Evolutionary conservation across 2,329 filamentous ascomycete species (phyloP).

Genomic region (Sporothrix variecibatus): DNA sequence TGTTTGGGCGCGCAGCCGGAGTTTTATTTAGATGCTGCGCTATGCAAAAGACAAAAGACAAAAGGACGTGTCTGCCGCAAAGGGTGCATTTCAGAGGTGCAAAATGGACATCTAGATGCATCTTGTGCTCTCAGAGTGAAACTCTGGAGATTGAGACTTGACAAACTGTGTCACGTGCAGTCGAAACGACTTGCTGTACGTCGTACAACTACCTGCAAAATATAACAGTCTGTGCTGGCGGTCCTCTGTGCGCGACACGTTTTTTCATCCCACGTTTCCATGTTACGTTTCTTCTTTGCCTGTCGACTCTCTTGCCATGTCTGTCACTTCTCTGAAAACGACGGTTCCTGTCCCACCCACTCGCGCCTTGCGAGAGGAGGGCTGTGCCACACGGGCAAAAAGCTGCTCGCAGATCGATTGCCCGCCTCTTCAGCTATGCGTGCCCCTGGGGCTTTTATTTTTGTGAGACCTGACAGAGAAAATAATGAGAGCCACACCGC

Average conservation of each 20-base stretch:
- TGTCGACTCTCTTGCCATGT: neutral
- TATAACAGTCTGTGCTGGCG: neutral
- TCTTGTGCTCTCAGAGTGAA: neutral
- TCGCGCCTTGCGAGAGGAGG: neutral
- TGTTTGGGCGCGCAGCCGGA: neutral
- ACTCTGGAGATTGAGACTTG: neutral
- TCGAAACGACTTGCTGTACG: neutral
- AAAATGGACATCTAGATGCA: neutral
- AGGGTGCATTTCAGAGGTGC: neutral
- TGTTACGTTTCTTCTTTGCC: neutral
- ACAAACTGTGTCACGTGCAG: neutral
- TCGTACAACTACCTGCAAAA: neutral
- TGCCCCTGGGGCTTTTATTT: neutral
- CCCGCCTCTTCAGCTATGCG: neutral
- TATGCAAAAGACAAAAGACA: neutral
- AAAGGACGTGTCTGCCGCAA: neutral
- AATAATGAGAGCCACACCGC: neutral
- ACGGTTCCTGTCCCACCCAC: neutral
- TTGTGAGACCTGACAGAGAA: neutral
- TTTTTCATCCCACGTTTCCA: constrained; percentile 8
- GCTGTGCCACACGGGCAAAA: constrained; percentile 10
- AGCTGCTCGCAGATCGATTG: neutral
- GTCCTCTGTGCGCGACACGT: constrained; percentile 1
- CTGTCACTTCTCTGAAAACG: neutral
- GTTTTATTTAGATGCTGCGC: neutral